Conservation (phyloP, 1,284 basidiomycete genomes). For the Leucoagaricus sp. region DNA sequence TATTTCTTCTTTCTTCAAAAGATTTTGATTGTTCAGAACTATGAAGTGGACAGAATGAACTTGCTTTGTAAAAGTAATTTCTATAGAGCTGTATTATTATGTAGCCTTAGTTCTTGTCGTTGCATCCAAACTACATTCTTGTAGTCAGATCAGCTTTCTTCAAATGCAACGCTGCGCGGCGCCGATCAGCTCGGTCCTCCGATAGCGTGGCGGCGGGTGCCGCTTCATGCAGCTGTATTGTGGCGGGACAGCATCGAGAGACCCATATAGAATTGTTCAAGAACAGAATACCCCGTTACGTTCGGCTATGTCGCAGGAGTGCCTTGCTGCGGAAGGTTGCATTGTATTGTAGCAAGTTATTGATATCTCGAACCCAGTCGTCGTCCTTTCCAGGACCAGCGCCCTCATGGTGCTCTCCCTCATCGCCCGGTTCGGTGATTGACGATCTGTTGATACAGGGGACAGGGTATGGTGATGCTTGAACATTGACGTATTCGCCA, state of each 20-base stretch:
- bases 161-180: background rate
- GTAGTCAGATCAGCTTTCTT: background rate
- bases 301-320: slow-evolving; percentile 63
- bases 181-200: background rate
- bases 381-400: slow-evolving; percentile 80
- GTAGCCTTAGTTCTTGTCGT: too few relatives aligned
- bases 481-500: slow-evolving; percentile 84
- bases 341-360: slow-evolving; percentile 90
- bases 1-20: background rate
- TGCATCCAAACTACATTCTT: too few relatives aligned
- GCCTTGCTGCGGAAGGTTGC: slow-evolving; percentile 90
- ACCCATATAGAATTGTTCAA: background rate
- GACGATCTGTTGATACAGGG: slow-evolving; percentile 90
- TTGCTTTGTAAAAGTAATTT: too few relatives aligned
- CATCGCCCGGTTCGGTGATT: slow-evolving; percentile 55
- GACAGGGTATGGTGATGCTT: slow-evolving; percentile 87
- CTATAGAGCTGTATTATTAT: background rate
- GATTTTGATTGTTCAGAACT: background rate
- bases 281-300: too few relatives aligned
- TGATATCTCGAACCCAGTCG: slow-evolving; percentile 97
- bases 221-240: background rate
- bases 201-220: background rate
- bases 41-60: too few relatives aligned
- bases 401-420: slow-evolving; percentile 46
- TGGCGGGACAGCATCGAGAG: background rate